phyloP scores from a whole-genome alignment of 306 rosid genomes.

The Cucurbita argyrosperma region DNA sequence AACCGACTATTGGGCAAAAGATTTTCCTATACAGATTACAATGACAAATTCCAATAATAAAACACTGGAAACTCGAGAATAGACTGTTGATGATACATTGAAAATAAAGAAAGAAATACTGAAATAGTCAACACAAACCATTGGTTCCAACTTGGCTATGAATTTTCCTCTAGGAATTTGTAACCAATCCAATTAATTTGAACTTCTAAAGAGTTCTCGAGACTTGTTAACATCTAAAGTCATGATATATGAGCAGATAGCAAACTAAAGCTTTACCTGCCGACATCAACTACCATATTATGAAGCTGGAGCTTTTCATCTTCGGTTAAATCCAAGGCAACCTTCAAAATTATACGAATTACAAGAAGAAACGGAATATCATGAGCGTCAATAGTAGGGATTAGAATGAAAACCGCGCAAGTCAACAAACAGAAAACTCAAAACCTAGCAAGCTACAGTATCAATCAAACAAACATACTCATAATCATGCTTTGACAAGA shows the following conservation, averaged over 20 bases:
- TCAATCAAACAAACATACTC: not conserved
- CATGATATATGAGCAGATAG: not conserved
- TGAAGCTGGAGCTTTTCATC: slow-evolving; percentile 56
- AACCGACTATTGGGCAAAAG: slow-evolving; percentile 76
- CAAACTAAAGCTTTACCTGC: slow-evolving; percentile 31
- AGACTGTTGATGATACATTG: not conserved
- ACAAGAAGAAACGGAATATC: not conserved
- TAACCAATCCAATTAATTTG: not conserved
- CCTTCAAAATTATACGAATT: slow-evolving; percentile 21
- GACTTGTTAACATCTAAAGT: too few relatives aligned
- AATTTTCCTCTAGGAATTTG: not conserved
- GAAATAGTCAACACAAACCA: not conserved
- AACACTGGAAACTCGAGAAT: not conserved
- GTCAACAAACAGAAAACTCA: not conserved
- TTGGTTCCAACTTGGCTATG: not conserved
- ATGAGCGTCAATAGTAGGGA: not conserved
- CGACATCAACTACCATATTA: slow-evolving; percentile 33
- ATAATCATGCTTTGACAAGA: not conserved
- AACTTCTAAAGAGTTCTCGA: not conserved
- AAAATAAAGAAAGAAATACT: not conserved
- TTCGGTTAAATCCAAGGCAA: slow-evolving; percentile 67
- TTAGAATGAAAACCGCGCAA: not conserved
- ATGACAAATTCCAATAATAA: not conserved
- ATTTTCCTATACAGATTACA: slow-evolving; percentile 30
- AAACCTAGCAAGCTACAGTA: slow-evolving; percentile 1